Conservation (phyloP, 331 rosid species). For the Prunus yedoensis region DNA sequence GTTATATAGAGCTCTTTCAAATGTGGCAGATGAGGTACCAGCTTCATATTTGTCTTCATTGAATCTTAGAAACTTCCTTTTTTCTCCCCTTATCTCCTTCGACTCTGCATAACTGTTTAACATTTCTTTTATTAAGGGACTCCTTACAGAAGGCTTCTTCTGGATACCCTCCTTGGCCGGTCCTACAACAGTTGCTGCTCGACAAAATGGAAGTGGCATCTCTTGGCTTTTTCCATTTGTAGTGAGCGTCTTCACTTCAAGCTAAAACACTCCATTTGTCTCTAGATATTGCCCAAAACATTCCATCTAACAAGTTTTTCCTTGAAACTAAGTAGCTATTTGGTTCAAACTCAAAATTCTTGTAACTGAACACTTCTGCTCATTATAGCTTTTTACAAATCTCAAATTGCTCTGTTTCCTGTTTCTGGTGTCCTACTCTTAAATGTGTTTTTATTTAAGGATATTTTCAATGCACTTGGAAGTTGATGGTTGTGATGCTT, state of each 20-base stretch:
- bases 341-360: neutral
- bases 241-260: slow-evolving; percentile 48
- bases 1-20: slow-evolving; percentile 90
- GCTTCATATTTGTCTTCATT: slow-evolving; percentile 20
- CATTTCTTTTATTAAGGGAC: slow-evolving; percentile 58
- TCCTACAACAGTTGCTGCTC: slow-evolving; percentile 84
- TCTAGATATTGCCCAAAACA: neutral
- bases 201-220: slow-evolving; percentile 84
- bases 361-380: no score
- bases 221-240: slow-evolving; percentile 99
- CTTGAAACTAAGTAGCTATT: neutral
- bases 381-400: neutral
- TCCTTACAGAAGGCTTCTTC: slow-evolving; percentile 94
- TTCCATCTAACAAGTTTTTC: neutral
- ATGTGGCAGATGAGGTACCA: slow-evolving; percentile 89
- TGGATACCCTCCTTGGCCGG: slow-evolving; percentile 99
- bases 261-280: slow-evolving; percentile 1
- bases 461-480: neutral
- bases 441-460: neutral
- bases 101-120: slow-evolving; percentile 28
- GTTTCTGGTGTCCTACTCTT: neutral
- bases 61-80: slow-evolving; percentile 5
- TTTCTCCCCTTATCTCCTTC: neutral
- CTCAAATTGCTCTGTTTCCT: neutral
- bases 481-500: slow-evolving; percentile 16